Base-by-base conservation (phyloP, 1,284 basidiomycete genomes). In the Pulchroboletus neoregius region DNA sequence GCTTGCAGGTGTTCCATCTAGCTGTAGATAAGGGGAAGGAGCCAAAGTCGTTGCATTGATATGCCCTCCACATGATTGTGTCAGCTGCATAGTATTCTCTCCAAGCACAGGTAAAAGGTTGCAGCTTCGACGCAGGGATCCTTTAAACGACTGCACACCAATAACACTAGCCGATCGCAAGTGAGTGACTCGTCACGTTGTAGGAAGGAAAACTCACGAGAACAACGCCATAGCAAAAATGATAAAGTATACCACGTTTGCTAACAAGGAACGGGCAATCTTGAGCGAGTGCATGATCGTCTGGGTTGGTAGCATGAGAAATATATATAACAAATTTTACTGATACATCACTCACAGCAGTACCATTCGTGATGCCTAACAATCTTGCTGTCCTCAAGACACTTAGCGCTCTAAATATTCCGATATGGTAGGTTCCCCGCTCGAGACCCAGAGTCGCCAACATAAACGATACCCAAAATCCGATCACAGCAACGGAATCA, bases 251-350 rank as follows among this genome's bases (percentile, higher is more conserved):
- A 91, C 79, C 6, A 98, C 94, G 54, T 86, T 89, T 15, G 91
- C 81, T 15, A 99, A 77, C 16, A 97, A 72, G 1, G 94, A 94
- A 13, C 86, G 80, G 0, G 95, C 94, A 1, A 82, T 84, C 70
- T 99, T 99, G 51, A 99, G 73, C 9, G 91, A 94, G 49, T 85
- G 86, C 73, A 98, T 84, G 61, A 99, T 98, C 0, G 94, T 97
- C 82, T 91, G 54, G 26, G 41, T 20, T 22, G 32, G 12, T 20
- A 47, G 3, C 12, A 45, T 60, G 35, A 50, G 45, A 28, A 33
- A 27, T n/a, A 7, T 15, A 12, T 7, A 18, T 10, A 10, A 16
- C 12, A 22, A 23, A 27, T 38, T 26, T 4, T 9, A 22, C 34
- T 20, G 9, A 10, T 2, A 23, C 2, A 34, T 18, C 9, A 71